phyloP scores from a whole-genome alignment of 2,329 filamentous ascomycete species.

The Penicillium polonicum region DNA sequence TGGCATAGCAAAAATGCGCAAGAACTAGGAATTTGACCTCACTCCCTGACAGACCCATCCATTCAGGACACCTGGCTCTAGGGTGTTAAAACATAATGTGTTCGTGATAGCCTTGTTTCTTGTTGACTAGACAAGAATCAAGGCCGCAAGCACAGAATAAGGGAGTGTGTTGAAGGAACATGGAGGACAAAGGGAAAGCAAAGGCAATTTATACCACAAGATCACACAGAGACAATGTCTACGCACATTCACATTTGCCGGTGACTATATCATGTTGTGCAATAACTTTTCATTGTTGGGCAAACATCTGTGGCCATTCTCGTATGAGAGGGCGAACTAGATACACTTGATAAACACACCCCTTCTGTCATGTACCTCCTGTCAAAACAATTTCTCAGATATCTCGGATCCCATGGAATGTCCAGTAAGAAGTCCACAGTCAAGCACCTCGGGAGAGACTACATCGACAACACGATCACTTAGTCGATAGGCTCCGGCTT shows the following conservation, averaged over 20 bases:
- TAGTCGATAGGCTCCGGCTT: not conserved
- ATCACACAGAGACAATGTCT: not conserved
- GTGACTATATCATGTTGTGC: not conserved
- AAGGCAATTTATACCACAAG: not conserved
- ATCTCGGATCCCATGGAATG: no score
- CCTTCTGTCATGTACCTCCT: not conserved
- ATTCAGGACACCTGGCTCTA: accelerated
- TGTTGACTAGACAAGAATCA: not conserved
- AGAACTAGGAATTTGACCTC: not conserved
- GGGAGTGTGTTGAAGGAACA: not conserved
- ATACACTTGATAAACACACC: not conserved
- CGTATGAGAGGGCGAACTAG: not conserved
- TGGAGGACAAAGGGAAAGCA: not conserved
- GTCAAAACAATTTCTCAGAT: not conserved
- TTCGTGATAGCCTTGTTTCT: not conserved
- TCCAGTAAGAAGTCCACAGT: not conserved
- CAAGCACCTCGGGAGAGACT: not conserved
- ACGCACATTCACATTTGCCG: not conserved
- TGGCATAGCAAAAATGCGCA: not conserved
- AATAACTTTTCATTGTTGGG: not conserved
- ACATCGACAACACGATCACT: not conserved
- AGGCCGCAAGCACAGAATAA: not conserved
- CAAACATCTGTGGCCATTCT: not conserved
- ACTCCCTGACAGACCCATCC: not conserved
- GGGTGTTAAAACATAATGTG: not conserved